phyloP scores from a whole-genome alignment of 345 rosid genomes.

The Euphorbia pulcherrima region DNA sequence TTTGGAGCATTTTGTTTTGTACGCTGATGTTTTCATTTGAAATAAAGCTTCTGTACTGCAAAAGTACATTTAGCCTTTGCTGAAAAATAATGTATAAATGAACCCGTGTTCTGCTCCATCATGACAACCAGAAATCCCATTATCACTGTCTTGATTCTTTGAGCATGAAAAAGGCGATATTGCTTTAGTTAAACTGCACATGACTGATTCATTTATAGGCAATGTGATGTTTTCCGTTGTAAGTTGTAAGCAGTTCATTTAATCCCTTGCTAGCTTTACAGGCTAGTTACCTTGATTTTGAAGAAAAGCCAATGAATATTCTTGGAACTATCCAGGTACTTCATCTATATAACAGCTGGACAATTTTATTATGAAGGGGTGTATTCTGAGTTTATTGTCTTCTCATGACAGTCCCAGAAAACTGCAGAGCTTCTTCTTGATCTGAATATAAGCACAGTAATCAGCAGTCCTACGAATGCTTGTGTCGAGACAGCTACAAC shows the following conservation, averaged over 20 bases:
- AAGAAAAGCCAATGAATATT: constrained; percentile 62
- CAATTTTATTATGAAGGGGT: background rate
- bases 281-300: constrained; percentile 38
- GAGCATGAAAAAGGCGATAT: background rate
- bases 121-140: background rate
- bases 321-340: constrained; percentile 83
- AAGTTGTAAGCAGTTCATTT: background rate
- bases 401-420: constrained; percentile 71
- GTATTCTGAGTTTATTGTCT: constrained; percentile 21
- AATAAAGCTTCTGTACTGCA: background rate
- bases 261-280: constrained; percentile 21
- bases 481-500: constrained; percentile 55
- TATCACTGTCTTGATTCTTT: constrained; percentile 4
- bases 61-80: background rate
- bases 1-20: background rate
- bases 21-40: background rate
- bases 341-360: constrained; percentile 1
- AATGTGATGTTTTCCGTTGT: constrained; percentile 1
- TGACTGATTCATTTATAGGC: background rate
- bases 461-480: constrained; percentile 54
- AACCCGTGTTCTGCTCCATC: background rate
- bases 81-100: background rate
- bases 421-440: constrained; percentile 90
- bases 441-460: constrained; percentile 53
- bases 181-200: background rate